These are phyloP conservation scores for Picea glauca DNA, from an alignment of 75 land plant species.

Conservation along the genomic window DNA sequence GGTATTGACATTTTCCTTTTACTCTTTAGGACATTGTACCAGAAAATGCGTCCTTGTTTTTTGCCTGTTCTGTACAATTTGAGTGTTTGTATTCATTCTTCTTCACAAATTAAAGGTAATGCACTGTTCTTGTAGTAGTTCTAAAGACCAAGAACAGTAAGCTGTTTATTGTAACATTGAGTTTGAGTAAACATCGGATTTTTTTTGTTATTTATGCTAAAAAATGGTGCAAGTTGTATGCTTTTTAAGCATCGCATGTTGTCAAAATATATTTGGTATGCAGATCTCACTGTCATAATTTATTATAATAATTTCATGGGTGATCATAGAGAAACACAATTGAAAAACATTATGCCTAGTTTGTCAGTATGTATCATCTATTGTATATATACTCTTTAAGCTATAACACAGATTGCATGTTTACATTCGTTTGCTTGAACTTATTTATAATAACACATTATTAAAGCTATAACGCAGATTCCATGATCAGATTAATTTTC, in stretches of 20 bases:
- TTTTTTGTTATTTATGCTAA: background rate
- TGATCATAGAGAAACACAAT: background rate
- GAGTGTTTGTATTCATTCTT: constrained; percentile 10
- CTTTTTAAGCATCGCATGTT: background rate
- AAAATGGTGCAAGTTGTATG: background rate
- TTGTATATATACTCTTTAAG: background rate
- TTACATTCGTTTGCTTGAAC: background rate
- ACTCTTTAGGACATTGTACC: constrained; percentile 3
- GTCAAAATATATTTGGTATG: constrained; percentile 1
- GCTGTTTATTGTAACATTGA: constrained; percentile 9
- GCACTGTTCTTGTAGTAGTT: constrained; percentile 9
- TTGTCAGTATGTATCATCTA: background rate
- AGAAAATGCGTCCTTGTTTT: constrained; percentile 1
- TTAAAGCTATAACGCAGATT: background rate
- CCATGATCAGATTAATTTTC: background rate
- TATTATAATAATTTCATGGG: background rate
- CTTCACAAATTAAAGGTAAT: constrained; percentile 2
- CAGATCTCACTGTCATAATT: background rate
- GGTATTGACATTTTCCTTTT: background rate
- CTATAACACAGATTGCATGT: too few species aligned
- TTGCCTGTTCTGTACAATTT: constrained; percentile 11
- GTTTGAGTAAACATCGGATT: background rate
- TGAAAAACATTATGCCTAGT: background rate
- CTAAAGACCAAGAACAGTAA: constrained; percentile 9
- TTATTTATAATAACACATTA: background rate